Percentiles rank a stretch among this genome's conserved stretches.
phyloP scores from a whole-genome alignment of 495 filamentous ascomycete species.

The Penicillium nucicola region DNA sequence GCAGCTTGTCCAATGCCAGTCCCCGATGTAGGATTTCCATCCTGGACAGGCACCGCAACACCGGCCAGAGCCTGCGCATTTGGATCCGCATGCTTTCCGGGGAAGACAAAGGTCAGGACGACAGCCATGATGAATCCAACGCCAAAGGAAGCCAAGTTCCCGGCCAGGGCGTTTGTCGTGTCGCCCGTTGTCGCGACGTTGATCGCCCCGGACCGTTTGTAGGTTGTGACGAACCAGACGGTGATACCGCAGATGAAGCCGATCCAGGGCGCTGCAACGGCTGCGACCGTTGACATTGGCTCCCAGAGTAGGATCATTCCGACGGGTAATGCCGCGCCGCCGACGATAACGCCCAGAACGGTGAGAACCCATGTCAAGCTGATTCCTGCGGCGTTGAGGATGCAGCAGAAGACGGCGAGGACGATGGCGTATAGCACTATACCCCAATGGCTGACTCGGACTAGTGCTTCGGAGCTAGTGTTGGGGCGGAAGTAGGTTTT shows the following conservation, averaged over 20 bases:
- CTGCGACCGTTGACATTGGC: constrained; percentile 33
- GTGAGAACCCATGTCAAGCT: constrained; percentile 47
- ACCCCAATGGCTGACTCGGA: constrained; percentile 44
- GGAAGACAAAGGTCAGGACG: constrained; percentile 31
- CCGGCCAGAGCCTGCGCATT: constrained; percentile 10
- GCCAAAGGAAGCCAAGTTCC: constrained; percentile 34
- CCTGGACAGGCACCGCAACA: constrained; percentile 11
- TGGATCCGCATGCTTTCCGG: constrained; percentile 20
- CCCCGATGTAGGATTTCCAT: too few species aligned
- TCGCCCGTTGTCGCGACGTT: constrained; percentile 33
- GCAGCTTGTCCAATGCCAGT: not conserved
- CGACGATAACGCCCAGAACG: constrained; percentile 43
- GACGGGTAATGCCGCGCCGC: constrained; percentile 39
- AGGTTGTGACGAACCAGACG: constrained; percentile 35
- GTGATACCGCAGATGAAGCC: constrained; percentile 27
- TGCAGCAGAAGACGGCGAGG: constrained; percentile 42
- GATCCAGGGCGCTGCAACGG: constrained; percentile 29
- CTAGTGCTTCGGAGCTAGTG: constrained; percentile 39
- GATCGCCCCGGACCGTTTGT: constrained; percentile 27
- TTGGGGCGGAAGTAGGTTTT: constrained; percentile 49
- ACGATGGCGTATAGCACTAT: constrained; percentile 48
- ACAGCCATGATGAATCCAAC: constrained; percentile 31
- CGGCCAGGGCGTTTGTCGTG: constrained; percentile 37
- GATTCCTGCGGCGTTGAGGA: constrained; percentile 41
- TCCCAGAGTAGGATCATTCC: constrained; percentile 38